phyloP scores from a whole-genome alignment of 257 asterid genomes.

The Petrea volubilis region DNA sequence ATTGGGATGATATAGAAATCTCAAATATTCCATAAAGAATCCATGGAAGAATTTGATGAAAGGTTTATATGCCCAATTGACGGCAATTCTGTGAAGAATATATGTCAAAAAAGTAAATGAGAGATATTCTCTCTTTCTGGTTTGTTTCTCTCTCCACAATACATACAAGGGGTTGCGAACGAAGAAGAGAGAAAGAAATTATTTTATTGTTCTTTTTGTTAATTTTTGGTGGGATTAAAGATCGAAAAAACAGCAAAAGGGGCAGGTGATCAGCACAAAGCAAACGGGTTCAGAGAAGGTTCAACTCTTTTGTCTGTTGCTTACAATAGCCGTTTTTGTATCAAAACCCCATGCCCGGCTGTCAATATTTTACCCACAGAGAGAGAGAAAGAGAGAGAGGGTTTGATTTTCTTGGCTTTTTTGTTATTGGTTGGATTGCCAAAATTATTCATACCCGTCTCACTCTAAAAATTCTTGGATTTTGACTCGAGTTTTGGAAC shows the following conservation, averaged over 20 bases:
- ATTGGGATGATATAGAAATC: slow-evolving; percentile 4
- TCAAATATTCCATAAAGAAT: slow-evolving; percentile 21
- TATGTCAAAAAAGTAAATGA: slow-evolving; percentile 40
- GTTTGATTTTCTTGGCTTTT: not conserved
- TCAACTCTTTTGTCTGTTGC: slow-evolving; percentile 30
- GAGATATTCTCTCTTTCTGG: slow-evolving; percentile 35
- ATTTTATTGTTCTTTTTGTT: slow-evolving; percentile 6
- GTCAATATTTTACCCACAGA: slow-evolving; percentile 8
- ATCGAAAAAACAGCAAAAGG: not conserved
- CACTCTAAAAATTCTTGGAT: not conserved
- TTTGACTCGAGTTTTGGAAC: not conserved
- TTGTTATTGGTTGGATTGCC: not conserved
- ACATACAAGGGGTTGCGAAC: slow-evolving; percentile 24
- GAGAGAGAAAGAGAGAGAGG: not conserved
- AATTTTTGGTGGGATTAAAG: slow-evolving; percentile 19
- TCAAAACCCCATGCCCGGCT: slow-evolving; percentile 6
- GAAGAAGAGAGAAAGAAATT: slow-evolving; percentile 11
- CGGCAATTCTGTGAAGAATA: slow-evolving; percentile 46
- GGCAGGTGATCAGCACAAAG: slow-evolving; percentile 58
- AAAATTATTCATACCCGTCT: not conserved
- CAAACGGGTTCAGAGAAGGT: slow-evolving; percentile 36
- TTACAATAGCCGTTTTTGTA: slow-evolving; percentile 25
- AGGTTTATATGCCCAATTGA: slow-evolving; percentile 34
- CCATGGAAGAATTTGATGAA: slow-evolving; percentile 43
- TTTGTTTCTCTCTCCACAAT: slow-evolving; percentile 22